These are phyloP conservation scores for Mycena olivaceomarginata DNA, from an alignment of 768 basidiomycete species.

Conservation along the genomic window DNA sequence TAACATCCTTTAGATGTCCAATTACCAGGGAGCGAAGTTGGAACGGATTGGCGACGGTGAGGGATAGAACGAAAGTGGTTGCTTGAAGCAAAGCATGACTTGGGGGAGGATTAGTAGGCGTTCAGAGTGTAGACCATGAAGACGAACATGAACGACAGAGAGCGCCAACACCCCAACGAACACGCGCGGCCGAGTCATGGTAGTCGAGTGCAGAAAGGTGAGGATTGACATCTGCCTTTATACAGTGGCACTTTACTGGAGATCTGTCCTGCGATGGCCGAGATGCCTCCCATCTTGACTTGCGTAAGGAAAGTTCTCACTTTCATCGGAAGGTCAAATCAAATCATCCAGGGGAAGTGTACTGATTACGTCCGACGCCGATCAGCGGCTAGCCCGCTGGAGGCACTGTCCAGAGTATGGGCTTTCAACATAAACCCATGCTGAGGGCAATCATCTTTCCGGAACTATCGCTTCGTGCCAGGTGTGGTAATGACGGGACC, in stretches of 20 bases:
- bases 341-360: constrained; percentile 30
- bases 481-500: constrained; percentile 39
- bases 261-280: constrained; percentile 32
- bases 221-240: constrained; percentile 38
- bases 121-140: neutral
- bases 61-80: constrained; percentile 41
- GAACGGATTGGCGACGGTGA: constrained; percentile 62
- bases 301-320: constrained; percentile 33
- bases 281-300: constrained; percentile 1
- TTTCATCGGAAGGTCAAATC: constrained; percentile 16
- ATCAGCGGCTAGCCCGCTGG: constrained; percentile 30
- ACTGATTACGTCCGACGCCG: constrained; percentile 41
- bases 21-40: constrained; percentile 66
- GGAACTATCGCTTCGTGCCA: constrained; percentile 37
- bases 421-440: constrained; percentile 26
- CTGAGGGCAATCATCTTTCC: constrained; percentile 40
- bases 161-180: constrained; percentile 37
- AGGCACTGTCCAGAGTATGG: constrained; percentile 16
- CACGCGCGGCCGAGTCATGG: constrained; percentile 36
- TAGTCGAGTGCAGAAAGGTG: constrained; percentile 34
- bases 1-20: constrained; percentile 81
- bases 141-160: constrained; percentile 41
- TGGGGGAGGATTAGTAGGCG: neutral
- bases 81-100: constrained; percentile 42
- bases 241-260: constrained; percentile 30